Percentiles rank a stretch among this genome's conserved stretches.
phyloP scores from a whole-genome alignment of 371 early-diverging fungal species.

The Saksenaea oblongispora region DNA sequence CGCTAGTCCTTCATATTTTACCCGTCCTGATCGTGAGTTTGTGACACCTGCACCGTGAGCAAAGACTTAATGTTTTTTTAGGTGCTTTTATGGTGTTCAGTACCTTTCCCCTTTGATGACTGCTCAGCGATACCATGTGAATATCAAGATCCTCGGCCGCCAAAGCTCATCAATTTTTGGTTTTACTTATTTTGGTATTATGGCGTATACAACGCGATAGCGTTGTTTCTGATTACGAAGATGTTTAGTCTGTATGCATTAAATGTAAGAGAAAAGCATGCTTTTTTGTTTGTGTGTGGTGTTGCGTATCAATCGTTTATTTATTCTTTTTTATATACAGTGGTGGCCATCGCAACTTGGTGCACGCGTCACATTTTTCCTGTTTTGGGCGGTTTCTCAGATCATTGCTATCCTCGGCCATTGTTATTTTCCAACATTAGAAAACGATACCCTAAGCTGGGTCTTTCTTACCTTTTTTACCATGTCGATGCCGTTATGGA shows the following conservation, averaged over 20 bases:
- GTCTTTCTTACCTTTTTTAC: constrained; percentile 70
- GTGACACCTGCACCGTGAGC: background rate
- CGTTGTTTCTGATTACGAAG: constrained; percentile 68
- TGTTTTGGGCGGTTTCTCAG: constrained; percentile 69
- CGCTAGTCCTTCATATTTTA: constrained; percentile 36
- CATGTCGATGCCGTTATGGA: constrained; percentile 64
- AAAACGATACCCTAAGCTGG: constrained; percentile 67
- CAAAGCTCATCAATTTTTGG: constrained; percentile 69
- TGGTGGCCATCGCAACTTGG: constrained; percentile 76
- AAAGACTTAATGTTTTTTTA: constrained; percentile 20
- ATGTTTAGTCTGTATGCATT: constrained; percentile 76
- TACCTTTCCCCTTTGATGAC: constrained; percentile 38
- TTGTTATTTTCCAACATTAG: constrained; percentile 44
- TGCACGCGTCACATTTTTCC: constrained; percentile 56
- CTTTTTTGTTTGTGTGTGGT: background rate
- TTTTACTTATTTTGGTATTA: constrained; percentile 76
- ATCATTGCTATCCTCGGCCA: constrained; percentile 52
- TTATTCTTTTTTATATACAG: constrained; percentile 4
- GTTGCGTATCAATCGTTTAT: background rate
- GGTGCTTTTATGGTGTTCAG: constrained; percentile 38
- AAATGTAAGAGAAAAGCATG: constrained; percentile 33
- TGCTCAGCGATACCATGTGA: constrained; percentile 18
- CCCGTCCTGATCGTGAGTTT: constrained; percentile 45
- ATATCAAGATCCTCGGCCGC: constrained; percentile 13
- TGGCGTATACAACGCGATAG: constrained; percentile 73